Conservation (phyloP, 169 alveolate genomes). For the Plasmodium yoelii region DNA sequence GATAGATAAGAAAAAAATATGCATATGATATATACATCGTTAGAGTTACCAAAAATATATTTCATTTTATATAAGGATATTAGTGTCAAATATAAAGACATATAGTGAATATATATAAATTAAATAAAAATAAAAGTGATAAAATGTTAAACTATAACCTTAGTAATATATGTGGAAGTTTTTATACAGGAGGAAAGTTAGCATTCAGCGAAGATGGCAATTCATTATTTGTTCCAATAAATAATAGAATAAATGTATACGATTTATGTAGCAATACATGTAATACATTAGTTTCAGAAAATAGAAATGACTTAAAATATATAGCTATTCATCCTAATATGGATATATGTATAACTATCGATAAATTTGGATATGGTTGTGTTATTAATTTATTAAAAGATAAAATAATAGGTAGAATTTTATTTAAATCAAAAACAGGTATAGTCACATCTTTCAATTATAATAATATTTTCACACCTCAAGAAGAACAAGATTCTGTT, state of each 20-base stretch:
- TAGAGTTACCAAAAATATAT: too few relatives aligned
- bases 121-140: background rate
- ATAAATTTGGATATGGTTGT: conserved; percentile 83
- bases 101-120: too few relatives aligned
- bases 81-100: too few relatives aligned
- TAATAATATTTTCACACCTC: conserved; percentile 49
- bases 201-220: conserved; percentile 76
- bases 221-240: conserved; percentile 87
- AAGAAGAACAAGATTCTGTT: conserved; percentile 78
- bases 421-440: conserved; percentile 81
- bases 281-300: conserved; percentile 84
- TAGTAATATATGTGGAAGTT: conserved; percentile 59
- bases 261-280: conserved; percentile 85
- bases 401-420: conserved; percentile 81
- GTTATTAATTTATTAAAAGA: conserved; percentile 84
- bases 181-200: conserved; percentile 58
- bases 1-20: too few relatives aligned
- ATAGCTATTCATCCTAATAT: conserved; percentile 86
- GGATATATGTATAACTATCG: conserved; percentile 84
- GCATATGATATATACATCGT: too few relatives aligned
- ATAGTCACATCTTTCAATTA: conserved; percentile 62
- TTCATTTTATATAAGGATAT: too few relatives aligned
- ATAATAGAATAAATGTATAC: conserved; percentile 86
- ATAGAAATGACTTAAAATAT: conserved; percentile 80
- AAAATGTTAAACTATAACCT: conserved; percentile 45